Base-by-base conservation (phyloP, 257 asterid species). In the Ophiorrhiza pumila region DNA sequence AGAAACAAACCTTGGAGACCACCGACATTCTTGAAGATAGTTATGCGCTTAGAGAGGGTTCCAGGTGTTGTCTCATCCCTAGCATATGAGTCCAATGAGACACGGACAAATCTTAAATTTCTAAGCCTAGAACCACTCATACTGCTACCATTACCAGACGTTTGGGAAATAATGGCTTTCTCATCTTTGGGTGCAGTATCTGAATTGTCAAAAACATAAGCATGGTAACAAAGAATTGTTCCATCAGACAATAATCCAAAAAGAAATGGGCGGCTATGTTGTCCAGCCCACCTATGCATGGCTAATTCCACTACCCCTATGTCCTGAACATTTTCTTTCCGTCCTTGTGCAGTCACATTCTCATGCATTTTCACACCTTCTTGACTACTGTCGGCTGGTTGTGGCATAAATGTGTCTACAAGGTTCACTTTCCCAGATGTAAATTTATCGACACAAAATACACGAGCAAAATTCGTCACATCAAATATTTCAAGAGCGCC, bases 221-320 rank as follows among this genome's bases (percentile, higher is more conserved):
- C 96, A 83, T 91, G 99, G 82, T 94, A 94, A 75, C 99, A 84
- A 68, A 91, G 91, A 81, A 94, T 77, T 72, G 96, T 91, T 79
- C 99, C 99, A 84, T 94, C 99, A 45, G 97, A 86, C 78, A 94
- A 80, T 85, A 91, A 80, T 45, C 90, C 99, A 76, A 91, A 85
- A 56, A 94, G 83, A 76, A 90, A 87, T 68, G 99, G 99, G 68
- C 96, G 91, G 87, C 87, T 84, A 75, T 91, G 86, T 56, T 88
- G 88, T 64, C 86, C 85, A 5, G 71, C 83, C 99, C 97, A 94
- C 82, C 89, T 90, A 78, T 87, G 91, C 99, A 94, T 90, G 83
- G 90, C 89, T 88, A 91, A 77, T 87, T 94, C 99, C 71, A 87
- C 93, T 75, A 94, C 91, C 80, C 86, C 85, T 73, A 90, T 79